Conservation (phyloP, 208 protist species). For the Phytomonas sp. region DNA sequence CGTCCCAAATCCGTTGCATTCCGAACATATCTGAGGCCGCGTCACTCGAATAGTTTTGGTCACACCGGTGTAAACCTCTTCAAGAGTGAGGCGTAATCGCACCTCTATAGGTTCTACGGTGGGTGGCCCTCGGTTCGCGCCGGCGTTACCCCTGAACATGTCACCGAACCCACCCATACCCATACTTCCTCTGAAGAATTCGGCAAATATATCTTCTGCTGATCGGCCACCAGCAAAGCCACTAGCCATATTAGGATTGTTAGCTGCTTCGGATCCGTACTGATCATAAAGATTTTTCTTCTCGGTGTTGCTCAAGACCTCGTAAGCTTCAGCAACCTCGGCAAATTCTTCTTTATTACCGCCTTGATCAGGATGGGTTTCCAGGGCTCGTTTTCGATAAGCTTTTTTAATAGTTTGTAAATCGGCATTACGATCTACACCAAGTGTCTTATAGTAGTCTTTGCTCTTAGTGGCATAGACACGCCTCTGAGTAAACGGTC, state of each 20-base stretch:
- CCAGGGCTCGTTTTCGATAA: constrained; percentile 85
- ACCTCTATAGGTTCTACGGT: constrained; percentile 75
- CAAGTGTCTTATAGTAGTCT: constrained; percentile 88
- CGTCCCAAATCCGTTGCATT: constrained; percentile 81
- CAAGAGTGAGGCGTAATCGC: constrained; percentile 62
- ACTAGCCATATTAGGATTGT: constrained; percentile 50
- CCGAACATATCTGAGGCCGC: constrained; percentile 75
- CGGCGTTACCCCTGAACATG: constrained; percentile 43
- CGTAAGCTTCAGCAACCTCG: constrained; percentile 93
- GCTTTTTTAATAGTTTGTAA: constrained; percentile 84
- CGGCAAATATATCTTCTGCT: constrained; percentile 87
- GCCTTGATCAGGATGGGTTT: constrained; percentile 88
- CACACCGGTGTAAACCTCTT: constrained; percentile 81
- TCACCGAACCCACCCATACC: constrained; percentile 75
- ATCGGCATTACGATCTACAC: constrained; percentile 48
- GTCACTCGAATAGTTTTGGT: constrained; percentile 73
- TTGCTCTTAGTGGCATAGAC: constrained; percentile 45
- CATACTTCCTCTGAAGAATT: constrained; percentile 82
- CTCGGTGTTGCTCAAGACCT: constrained; percentile 93
- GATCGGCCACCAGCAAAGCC: constrained; percentile 43
- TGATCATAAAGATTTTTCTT: constrained; percentile 97
- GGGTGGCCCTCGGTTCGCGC: constrained; percentile 24
- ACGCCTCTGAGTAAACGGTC: not conserved
- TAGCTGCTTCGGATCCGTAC: constrained; percentile 83
- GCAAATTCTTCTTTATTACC: constrained; percentile 90